Percentiles rank a stretch among this genome's conserved stretches.
Conservation (phyloP, 176 grass and related monocot species). For the Poa pratensis region DNA sequence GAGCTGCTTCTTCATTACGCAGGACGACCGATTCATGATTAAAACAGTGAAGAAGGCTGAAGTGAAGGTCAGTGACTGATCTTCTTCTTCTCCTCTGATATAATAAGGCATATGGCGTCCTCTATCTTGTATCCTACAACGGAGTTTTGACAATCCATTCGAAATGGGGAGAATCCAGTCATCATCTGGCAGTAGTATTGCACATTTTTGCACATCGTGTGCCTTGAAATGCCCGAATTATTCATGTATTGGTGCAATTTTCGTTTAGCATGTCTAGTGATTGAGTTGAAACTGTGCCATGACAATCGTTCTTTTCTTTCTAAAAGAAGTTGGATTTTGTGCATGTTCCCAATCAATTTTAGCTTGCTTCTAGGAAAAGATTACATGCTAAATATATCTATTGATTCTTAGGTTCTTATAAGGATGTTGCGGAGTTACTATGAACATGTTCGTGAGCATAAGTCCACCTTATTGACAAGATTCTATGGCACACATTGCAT, state of each 20-base stretch:
- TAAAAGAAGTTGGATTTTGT: background rate
- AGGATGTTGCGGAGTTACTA: constrained; percentile 74
- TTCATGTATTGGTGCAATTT: background rate
- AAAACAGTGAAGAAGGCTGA: constrained; percentile 87
- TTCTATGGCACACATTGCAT: constrained; percentile 80
- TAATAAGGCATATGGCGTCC: no score
- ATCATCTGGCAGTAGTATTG: background rate
- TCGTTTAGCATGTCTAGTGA: background rate
- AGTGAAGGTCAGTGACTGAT: constrained; percentile 58
- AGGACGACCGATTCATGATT: constrained; percentile 87
- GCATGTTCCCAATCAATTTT: background rate
- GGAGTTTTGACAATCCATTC: no score
- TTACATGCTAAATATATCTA: background rate
- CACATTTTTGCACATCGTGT: no score
- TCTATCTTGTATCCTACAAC: background rate
- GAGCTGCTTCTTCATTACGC: constrained; percentile 83
- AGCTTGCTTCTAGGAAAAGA: background rate
- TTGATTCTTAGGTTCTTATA: constrained; percentile 58
- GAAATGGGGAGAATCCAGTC: background rate
- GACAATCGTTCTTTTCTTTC: background rate
- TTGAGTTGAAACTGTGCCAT: background rate
- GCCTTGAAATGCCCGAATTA: background rate
- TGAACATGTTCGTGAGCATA: constrained; percentile 59
- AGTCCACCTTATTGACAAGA: constrained; percentile 66
- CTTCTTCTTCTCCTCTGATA: background rate